A percentile compares a stretch with the other conserved stretches of the same genome.
Evolutionary conservation across 179 eudicot genomes (phyloP).

Genomic region (Beta lomatogona): DNA sequence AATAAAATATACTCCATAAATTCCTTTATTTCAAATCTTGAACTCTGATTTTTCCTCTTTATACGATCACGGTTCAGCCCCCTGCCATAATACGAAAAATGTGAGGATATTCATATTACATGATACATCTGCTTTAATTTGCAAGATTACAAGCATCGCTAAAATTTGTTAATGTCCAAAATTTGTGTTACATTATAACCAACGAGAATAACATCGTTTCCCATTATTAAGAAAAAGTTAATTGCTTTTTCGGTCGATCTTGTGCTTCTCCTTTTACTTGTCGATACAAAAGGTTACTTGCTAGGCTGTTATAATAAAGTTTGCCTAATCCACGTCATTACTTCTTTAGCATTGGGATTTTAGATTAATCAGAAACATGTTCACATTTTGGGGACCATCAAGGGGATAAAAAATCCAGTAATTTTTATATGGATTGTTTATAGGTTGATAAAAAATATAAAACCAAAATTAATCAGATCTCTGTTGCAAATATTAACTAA

Average conservation of each 20-base stretch:
- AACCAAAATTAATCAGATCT: too few relatives aligned
- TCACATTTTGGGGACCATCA: background rate
- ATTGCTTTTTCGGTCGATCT: background rate
- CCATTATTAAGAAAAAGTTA: conserved; percentile 2
- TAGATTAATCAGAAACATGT: background rate
- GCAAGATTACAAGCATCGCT: background rate
- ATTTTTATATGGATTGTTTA: background rate
- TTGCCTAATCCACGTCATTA: background rate
- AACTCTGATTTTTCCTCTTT: background rate
- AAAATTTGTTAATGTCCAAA: conserved; percentile 2
- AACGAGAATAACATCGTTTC: conserved; percentile 4
- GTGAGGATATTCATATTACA: too few relatives aligned
- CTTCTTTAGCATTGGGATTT: conserved; percentile 1
- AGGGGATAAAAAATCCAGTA: background rate
- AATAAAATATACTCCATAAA: background rate
- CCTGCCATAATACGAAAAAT: background rate
- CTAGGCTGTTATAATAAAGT: background rate
- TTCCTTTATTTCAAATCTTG: background rate
- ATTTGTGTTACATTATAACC: background rate
- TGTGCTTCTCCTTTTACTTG: background rate
- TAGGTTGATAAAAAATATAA: too few relatives aligned
- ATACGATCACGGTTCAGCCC: conserved; percentile 20
- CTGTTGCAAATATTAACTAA: too few relatives aligned
- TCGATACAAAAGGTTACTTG: background rate
- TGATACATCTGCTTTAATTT: background rate